These are phyloP conservation scores for Trypanosoma theileri DNA, from an alignment of 208 protist species.

Conservation along the genomic window DNA sequence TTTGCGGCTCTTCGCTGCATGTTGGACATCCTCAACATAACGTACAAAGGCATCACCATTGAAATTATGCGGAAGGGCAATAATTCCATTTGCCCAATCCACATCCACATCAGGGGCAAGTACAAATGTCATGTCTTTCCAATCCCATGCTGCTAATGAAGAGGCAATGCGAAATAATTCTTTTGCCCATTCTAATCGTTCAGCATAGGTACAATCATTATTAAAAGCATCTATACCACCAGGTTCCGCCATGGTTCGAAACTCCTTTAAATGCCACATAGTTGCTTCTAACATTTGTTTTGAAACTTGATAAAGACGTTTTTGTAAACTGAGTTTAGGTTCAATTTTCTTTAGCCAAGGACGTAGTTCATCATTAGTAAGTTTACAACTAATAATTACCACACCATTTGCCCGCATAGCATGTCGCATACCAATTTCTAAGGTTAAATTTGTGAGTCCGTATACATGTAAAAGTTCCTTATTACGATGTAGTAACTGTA, in stretches of 20 bases:
- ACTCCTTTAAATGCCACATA: slow-evolving; percentile 89
- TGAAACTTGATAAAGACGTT: slow-evolving; percentile 79
- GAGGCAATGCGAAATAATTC: slow-evolving; percentile 84
- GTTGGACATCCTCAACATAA: slow-evolving; percentile 87
- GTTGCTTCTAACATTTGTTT: slow-evolving; percentile 90
- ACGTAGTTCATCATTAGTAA: slow-evolving; percentile 53
- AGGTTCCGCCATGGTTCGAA: slow-evolving; percentile 74
- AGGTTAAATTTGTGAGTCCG: slow-evolving; percentile 74
- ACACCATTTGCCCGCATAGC: slow-evolving; percentile 89
- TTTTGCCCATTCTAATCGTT: slow-evolving; percentile 86
- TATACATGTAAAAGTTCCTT: slow-evolving; percentile 66
- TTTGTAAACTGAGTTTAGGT: slow-evolving; percentile 77
- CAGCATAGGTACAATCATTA: slow-evolving; percentile 90
- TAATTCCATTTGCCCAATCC: slow-evolving; percentile 65
- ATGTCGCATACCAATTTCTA: slow-evolving; percentile 76
- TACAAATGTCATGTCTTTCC: slow-evolving; percentile 87
- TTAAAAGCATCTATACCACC: slow-evolving; percentile 83
- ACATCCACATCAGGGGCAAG: slow-evolving; percentile 78
- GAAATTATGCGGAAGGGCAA: slow-evolving; percentile 86
- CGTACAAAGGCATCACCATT: slow-evolving; percentile 83
- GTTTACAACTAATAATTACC: slow-evolving; percentile 61
- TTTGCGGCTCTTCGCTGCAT: slow-evolving; percentile 60
- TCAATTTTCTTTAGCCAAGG: slow-evolving; percentile 67
- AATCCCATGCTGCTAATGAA: slow-evolving; percentile 85
- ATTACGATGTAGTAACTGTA: slow-evolving; percentile 79